These are phyloP conservation scores for Candida neerlandica DNA, from an alignment of 1,139 yeast genomes.

Conservation along the genomic window DNA sequence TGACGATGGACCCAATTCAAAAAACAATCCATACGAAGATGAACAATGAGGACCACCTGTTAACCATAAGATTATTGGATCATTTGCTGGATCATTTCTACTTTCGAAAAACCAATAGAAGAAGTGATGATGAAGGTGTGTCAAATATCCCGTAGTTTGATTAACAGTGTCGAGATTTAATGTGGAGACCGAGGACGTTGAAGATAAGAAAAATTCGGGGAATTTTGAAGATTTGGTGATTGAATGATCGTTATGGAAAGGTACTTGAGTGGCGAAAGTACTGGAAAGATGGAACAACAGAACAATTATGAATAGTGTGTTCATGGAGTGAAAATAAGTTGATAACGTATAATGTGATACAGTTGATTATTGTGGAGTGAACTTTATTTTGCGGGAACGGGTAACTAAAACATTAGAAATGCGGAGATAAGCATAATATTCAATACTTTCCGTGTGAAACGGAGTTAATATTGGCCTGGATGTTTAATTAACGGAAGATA, in stretches of 20 bases:
- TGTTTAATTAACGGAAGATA: no score
- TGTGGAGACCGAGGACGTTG: background rate
- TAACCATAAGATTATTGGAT: conserved; percentile 85
- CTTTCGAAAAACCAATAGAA: conserved; percentile 91
- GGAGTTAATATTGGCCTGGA: no score
- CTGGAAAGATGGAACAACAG: background rate
- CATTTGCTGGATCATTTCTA: conserved; percentile 83
- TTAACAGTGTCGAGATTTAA: conserved; percentile 1
- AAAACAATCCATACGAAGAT: conserved; percentile 85
- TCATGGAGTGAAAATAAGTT: background rate
- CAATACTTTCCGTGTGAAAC: no score
- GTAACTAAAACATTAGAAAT: no score
- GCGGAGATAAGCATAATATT: no score
- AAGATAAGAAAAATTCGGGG: background rate
- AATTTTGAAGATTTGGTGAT: background rate
- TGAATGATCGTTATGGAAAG: background rate
- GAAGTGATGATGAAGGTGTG: conserved; percentile 37
- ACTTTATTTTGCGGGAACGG: no score
- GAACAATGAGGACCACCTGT: conserved; percentile 95
- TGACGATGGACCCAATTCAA: conserved; percentile 86
- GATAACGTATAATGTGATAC: no score
- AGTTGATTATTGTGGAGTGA: no score
- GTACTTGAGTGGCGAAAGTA: background rate
- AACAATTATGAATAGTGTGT: background rate
- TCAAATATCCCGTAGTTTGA: conserved; percentile 1